Evolutionary conservation across 164 flowering plant species (phyloP).

Genomic region (Sextonia rubra): DNA sequence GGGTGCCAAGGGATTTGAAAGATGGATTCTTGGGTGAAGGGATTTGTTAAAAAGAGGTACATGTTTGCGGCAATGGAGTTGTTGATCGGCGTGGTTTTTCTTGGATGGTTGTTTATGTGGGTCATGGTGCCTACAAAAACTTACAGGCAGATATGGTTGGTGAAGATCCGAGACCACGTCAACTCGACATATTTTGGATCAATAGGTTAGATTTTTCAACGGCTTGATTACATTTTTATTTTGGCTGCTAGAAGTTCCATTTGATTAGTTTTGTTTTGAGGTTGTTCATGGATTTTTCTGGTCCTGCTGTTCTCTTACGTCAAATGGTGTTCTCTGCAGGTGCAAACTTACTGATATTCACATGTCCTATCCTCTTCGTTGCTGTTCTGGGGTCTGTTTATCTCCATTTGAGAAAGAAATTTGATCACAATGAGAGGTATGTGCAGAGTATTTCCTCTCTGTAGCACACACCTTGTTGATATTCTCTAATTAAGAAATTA

Average conservation of each 20-base stretch:
- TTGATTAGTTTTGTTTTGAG: neutral
- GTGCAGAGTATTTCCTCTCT: neutral
- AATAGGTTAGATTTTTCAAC: constrained; percentile 4
- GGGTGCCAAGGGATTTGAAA: neutral
- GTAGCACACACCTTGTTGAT: neutral
- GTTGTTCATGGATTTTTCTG: neutral
- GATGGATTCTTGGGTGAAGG: constrained; percentile 2
- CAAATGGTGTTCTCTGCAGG: constrained; percentile 22
- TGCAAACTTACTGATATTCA: constrained; percentile 31
- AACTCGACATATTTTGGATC: neutral
- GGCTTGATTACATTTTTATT: neutral
- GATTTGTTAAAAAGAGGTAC: neutral
- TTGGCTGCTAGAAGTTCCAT: neutral
- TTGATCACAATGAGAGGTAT: neutral
- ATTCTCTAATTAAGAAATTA: no score
- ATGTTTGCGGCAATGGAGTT: neutral
- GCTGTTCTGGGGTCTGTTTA: constrained; percentile 58
- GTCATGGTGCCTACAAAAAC: constrained; percentile 5
- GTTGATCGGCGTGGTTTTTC: constrained; percentile 10
- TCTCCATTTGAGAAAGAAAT: constrained; percentile 49
- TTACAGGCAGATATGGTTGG: constrained; percentile 8
- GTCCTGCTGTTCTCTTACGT: neutral
- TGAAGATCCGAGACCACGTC: neutral
- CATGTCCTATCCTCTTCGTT: constrained; percentile 50
- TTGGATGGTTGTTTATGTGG: constrained; percentile 12